A percentile compares a stretch with the other conserved stretches of the same genome.
Conservation (phyloP, 2,329 filamentous ascomycete genomes). For the Teratosphaeria epicoccoides region DNA sequence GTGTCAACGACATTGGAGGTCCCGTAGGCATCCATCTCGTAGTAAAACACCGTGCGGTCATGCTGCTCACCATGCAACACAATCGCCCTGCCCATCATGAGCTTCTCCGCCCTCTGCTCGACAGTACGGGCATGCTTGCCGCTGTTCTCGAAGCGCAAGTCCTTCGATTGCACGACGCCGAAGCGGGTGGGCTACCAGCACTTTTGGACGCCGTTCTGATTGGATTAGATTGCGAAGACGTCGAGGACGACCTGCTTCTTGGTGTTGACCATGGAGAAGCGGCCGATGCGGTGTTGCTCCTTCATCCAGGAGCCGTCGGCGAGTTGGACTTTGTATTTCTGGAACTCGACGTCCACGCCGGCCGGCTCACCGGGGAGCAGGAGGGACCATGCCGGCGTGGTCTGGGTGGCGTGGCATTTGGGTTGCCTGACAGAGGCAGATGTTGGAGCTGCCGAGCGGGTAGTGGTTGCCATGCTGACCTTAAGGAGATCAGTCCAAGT, state of each 20-base stretch:
- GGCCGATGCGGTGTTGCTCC: conserved; percentile 7
- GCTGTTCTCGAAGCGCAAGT: conserved; percentile 7
- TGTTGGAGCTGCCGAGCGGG: no score
- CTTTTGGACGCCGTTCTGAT: conserved; percentile 1
- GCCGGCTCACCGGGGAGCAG: background rate
- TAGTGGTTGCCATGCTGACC: no score
- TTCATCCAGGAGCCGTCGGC: background rate
- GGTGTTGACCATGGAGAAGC: conserved; percentile 8
- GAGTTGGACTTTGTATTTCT: conserved; percentile 5
- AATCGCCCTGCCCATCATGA: conserved; percentile 7
- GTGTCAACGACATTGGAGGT: no score
- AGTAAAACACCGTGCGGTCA: no score
- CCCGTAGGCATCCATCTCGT: no score
- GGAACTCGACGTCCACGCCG: conserved; percentile 11
- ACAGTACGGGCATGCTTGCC: conserved; percentile 2
- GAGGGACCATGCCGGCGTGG: conserved; percentile 5
- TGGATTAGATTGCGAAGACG: conserved; percentile 5
- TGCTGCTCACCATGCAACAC: no score
- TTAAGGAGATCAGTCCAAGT: no score
- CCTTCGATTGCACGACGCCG: conserved; percentile 3
- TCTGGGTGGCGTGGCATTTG: conserved; percentile 8
- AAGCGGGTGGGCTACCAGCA: no score
- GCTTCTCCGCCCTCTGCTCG: conserved; percentile 6
- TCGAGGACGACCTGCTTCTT: conserved; percentile 8
- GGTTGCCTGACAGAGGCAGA: no score